A percentile compares a stretch with the other conserved stretches of the same genome.
Evolutionary conservation across 106 monocot species (phyloP).

Genomic region (Dendrobium catenatum): DNA sequence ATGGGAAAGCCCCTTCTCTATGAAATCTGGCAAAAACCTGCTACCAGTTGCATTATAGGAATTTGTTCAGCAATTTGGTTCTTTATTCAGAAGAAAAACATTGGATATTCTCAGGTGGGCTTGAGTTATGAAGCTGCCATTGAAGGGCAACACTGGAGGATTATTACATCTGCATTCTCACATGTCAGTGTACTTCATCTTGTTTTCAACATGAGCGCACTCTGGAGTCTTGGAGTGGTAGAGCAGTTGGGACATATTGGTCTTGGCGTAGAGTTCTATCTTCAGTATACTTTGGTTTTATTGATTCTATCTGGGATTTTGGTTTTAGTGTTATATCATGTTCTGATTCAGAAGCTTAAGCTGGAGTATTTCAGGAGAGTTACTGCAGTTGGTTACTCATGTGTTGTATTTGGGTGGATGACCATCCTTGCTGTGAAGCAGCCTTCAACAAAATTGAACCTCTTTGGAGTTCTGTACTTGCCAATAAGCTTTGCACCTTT

Average conservation of each 20-base stretch:
- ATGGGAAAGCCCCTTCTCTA: conserved; percentile 84
- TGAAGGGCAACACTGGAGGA: conserved; percentile 82
- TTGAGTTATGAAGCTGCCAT: conserved; percentile 73
- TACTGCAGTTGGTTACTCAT: conserved; percentile 85
- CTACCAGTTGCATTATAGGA: conserved; percentile 66
- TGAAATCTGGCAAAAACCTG: conserved; percentile 85
- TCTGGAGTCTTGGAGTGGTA: conserved; percentile 83
- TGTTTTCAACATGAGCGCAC: conserved; percentile 88
- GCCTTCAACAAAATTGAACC: conserved; percentile 76
- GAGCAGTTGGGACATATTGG: conserved; percentile 57
- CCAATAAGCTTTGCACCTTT: conserved; percentile 97
- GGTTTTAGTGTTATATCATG: conserved; percentile 63
- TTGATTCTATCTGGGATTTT: conserved; percentile 62
- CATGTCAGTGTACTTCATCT: conserved; percentile 83
- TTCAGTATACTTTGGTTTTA: conserved; percentile 79
- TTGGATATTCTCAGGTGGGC: conserved; percentile 69
- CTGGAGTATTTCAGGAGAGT: conserved; percentile 83
- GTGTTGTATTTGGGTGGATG: conserved; percentile 99
- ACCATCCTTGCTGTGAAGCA: conserved; percentile 92
- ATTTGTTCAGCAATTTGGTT: conserved; percentile 74
- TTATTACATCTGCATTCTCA: conserved; percentile 87
- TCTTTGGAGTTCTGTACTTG: conserved; percentile 85
- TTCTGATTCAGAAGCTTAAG: conserved; percentile 73
- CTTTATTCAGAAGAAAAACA: conserved; percentile 81
- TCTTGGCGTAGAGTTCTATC: conserved; percentile 74